A percentile compares a stretch with the other conserved stretches of the same genome.
phyloP scores from a whole-genome alignment of 31 red algal genomes.

The Odonthalia washingtoniensis region DNA sequence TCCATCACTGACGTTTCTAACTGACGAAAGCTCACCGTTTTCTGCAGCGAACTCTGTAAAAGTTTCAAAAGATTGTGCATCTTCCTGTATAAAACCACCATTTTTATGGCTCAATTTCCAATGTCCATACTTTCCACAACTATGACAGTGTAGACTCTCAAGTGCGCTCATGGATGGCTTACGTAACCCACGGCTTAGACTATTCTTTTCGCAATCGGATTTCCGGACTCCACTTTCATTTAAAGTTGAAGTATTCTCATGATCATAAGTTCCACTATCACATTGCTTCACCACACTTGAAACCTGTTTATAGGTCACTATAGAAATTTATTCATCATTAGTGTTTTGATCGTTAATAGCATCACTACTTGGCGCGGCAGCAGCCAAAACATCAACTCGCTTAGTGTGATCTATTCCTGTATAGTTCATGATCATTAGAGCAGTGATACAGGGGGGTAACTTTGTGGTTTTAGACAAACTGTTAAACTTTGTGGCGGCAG shows the following conservation, averaged over 20 bases:
- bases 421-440: constrained; percentile 2
- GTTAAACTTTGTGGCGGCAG: background rate
- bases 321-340: background rate
- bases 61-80: background rate
- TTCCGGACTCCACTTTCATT: background rate
- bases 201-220: background rate
- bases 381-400: background rate
- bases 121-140: background rate
- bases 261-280: background rate
- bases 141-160: background rate
- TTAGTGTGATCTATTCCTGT: background rate
- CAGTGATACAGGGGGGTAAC: background rate
- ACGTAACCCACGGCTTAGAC: background rate
- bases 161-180: background rate
- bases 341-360: background rate
- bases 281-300: background rate
- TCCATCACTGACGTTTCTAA: too few relatives aligned
- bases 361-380: background rate
- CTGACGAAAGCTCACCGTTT: too few relatives aligned
- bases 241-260: background rate
- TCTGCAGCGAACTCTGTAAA: background rate
- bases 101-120: background rate
- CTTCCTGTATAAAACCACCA: background rate
- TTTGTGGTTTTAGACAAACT: background rate
- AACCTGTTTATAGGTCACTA: constrained; percentile 1